phyloP scores from a whole-genome alignment of 2,329 filamentous ascomycete species.

The Pleoardoris graminearum region DNA sequence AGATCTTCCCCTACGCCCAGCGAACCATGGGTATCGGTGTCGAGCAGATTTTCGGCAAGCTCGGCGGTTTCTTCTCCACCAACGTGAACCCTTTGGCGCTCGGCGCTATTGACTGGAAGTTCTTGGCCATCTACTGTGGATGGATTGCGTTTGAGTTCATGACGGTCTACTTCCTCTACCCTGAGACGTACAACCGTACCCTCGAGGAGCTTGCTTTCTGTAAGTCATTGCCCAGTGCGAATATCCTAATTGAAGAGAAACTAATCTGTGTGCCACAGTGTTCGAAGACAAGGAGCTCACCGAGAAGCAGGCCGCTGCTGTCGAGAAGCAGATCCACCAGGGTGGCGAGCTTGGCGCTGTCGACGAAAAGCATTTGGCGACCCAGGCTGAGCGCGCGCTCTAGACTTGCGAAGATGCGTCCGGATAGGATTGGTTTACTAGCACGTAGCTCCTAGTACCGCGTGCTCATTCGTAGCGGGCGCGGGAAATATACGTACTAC shows the following conservation, averaged over 20 bases:
- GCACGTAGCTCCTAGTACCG: neutral
- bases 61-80: conserved; percentile 50
- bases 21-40: conserved; percentile 63
- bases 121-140: conserved; percentile 60
- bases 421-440: conserved; percentile 2
- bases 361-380: conserved; percentile 21
- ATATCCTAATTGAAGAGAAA: neutral
- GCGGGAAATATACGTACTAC: neutral
- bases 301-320: conserved; percentile 37
- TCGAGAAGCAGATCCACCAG: conserved; percentile 41
- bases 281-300: conserved; percentile 42
- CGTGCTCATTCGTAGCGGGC: neutral
- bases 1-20: conserved; percentile 62
- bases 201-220: conserved; percentile 63
- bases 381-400: conserved; percentile 23
- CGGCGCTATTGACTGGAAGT: conserved; percentile 57
- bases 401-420: too few species aligned
- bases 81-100: conserved; percentile 65
- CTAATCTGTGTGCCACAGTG: conserved; percentile 29
- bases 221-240: conserved; percentile 15
- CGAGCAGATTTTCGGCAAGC: conserved; percentile 59
- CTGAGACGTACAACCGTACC: conserved; percentile 59
- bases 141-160: conserved; percentile 59
- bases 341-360: conserved; percentile 10
- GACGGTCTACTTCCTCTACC: conserved; percentile 63